Base-by-base conservation (phyloP, 2,329 filamentous ascomycete species). In the Colletotrichum cereale region DNA sequence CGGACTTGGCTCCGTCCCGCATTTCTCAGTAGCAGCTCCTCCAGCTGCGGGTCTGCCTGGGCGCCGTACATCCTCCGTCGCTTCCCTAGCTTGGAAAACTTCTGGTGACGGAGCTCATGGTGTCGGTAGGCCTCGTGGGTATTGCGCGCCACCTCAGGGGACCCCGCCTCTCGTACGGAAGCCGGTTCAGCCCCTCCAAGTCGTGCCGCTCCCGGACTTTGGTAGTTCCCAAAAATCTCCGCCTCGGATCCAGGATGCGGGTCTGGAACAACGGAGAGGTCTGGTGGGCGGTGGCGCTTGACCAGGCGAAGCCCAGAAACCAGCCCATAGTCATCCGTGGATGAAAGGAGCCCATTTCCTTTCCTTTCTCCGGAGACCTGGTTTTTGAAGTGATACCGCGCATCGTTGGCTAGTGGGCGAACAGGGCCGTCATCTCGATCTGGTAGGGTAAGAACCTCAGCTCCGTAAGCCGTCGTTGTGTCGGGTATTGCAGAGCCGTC, bases 351-450 rank as follows among this genome's bases (percentile, higher is more conserved):
- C 14, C n/a, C 58, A 44, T 55, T 55, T 36, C 31, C 58, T 44
- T 12, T 36, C 40, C 16, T 48, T 26, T 55, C 53, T 26, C 44
- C 38, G 42, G 16, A 34, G 29, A 7, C 12, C 18, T 26, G 47
- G 18, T 26, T 26, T 18, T 34, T 26, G 29, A 18, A 16, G 5
- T 11, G 38, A 29, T 10, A 21, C n/a, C 14, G 38, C 38, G 31
- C n/a, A 29, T 60, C 11, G 60, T 69, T 69, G 60, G 60, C 42
- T 34, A 31, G 52, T 50, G 47, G 60, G 26, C 66, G 44, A n/a
- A 38, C 7, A 24, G 10, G 29, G n/a, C 26, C 29, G 26, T 34
- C 63, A 31, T 26, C 29, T 16, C 4, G 24, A 40, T 48, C 50
- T 38, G 14, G 29, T 48, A n/a, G 31, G 31, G 26, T 6, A 16